These are phyloP conservation scores for Lotus japonicus DNA, from an alignment of 306 rosid genomes.

Conservation along the genomic window DNA sequence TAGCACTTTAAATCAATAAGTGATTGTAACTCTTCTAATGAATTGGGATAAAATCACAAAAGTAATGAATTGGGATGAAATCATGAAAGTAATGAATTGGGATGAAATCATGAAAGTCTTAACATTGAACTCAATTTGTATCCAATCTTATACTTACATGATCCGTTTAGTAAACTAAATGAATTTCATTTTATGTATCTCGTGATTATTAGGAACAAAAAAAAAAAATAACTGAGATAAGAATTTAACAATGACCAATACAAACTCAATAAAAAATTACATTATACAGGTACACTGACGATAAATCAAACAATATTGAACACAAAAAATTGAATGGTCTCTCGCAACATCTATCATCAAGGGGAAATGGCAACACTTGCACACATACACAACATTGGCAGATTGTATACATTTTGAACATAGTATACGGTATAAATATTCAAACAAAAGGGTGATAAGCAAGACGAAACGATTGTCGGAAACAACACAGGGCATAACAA, in stretches of 20 bases:
- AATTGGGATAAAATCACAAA: too few species aligned
- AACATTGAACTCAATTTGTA: too few species aligned
- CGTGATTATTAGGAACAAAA: neutral
- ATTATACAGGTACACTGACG: slow-evolving; percentile 7
- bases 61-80: too few species aligned
- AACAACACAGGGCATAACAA: too few species aligned
- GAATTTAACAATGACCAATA: neutral
- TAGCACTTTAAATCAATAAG: too few species aligned
- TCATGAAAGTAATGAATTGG: too few species aligned
- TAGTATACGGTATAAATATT: slow-evolving; percentile 30
- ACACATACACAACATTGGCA: slow-evolving; percentile 18
- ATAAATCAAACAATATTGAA: neutral
- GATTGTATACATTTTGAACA: slow-evolving; percentile 25
- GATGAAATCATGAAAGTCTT: too few species aligned
- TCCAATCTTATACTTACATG: too few species aligned
- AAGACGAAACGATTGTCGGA: too few species aligned
- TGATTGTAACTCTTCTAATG: too few species aligned
- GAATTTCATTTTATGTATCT: too few species aligned
- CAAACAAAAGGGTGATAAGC: neutral
- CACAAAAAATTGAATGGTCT: slow-evolving; percentile 8
- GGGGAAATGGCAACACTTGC: neutral
- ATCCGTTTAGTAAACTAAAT: too few species aligned
- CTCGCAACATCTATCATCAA: neutral
- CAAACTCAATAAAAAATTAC: slow-evolving; percentile 7
- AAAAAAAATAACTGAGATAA: neutral